These are phyloP conservation scores for Nissolia schottii DNA, from an alignment of 306 rosid genomes.

Conservation along the genomic window DNA sequence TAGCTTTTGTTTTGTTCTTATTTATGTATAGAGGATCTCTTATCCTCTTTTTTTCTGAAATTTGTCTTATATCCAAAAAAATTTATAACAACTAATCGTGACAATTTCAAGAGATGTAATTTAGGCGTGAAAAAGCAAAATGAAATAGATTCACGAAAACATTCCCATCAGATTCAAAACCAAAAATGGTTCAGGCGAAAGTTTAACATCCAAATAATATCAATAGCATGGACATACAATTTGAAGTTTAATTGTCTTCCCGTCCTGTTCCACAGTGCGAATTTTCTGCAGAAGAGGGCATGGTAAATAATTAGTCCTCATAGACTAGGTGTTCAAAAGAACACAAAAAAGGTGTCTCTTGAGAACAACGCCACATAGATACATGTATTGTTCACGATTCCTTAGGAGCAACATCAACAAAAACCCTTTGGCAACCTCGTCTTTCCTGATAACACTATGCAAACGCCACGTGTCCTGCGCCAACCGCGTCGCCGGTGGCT, in stretches of 20 bases:
- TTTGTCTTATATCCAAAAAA: too few relatives aligned
- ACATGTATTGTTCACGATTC: conserved; percentile 20
- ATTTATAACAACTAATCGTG: not conserved
- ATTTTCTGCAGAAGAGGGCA: conserved; percentile 59
- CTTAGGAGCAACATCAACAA: conserved; percentile 11
- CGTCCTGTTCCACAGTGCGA: conserved; percentile 92
- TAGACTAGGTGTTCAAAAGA: not conserved
- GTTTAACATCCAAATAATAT: conserved; percentile 1
- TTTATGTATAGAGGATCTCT: too few relatives aligned
- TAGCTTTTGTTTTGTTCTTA: too few relatives aligned
- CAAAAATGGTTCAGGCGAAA: not conserved
- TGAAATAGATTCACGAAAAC: not conserved
- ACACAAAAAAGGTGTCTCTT: not conserved
- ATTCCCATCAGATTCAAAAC: conserved; percentile 8
- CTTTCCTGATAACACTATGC: not conserved
- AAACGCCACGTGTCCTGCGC: not conserved
- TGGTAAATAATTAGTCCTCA: conserved; percentile 19
- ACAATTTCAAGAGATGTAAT: not conserved
- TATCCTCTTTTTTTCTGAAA: too few relatives aligned
- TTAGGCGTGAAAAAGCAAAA: conserved; percentile 6
- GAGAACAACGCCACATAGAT: not conserved
- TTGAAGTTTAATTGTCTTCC: conserved; percentile 92
- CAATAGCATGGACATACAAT: conserved; percentile 47
- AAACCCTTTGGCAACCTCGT: not conserved
- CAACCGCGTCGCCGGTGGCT: not conserved